Percentiles rank a stretch among this genome's conserved stretches.
Conservation (phyloP, 2,329 filamentous ascomycete genomes). For the Penicillium sp. region DNA sequence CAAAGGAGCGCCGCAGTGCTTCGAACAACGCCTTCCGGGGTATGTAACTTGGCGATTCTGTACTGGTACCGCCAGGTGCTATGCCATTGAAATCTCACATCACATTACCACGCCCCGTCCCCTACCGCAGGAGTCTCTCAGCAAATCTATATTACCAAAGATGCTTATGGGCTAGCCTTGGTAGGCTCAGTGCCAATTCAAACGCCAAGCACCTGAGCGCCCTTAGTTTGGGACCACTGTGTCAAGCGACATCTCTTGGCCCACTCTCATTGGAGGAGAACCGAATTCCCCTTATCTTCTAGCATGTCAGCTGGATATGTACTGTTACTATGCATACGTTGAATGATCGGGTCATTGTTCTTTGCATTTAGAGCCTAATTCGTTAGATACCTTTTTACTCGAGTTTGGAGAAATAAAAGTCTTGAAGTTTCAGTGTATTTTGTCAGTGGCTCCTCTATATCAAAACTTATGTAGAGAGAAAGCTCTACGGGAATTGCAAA, state of each 20-base stretch:
- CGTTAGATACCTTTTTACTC: conserved; percentile 17
- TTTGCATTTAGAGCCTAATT: conserved; percentile 20
- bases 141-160: neutral
- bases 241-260: neutral
- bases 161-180: neutral
- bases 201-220: neutral
- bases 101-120: neutral
- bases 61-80: neutral
- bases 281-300: neutral
- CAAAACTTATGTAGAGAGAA: neutral
- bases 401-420: conserved; percentile 13
- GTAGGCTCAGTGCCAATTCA: neutral
- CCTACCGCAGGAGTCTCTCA: neutral
- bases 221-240: neutral
- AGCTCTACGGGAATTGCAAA: neutral
- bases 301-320: neutral
- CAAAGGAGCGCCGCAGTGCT: conserved; percentile 50
- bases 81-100: neutral
- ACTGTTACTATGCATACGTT: conserved; percentile 16
- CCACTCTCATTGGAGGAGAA: neutral
- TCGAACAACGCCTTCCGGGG: conserved; percentile 50
- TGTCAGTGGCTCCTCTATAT: neutral
- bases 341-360: conserved; percentile 13
- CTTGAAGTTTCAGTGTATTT: neutral
- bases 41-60: conserved; percentile 34